Evolutionary conservation across 1,139 yeast genomes (phyloP), one percentile per base, ranked within the genome.

Genomic region (Magnusiomyces clavatus): DNA sequence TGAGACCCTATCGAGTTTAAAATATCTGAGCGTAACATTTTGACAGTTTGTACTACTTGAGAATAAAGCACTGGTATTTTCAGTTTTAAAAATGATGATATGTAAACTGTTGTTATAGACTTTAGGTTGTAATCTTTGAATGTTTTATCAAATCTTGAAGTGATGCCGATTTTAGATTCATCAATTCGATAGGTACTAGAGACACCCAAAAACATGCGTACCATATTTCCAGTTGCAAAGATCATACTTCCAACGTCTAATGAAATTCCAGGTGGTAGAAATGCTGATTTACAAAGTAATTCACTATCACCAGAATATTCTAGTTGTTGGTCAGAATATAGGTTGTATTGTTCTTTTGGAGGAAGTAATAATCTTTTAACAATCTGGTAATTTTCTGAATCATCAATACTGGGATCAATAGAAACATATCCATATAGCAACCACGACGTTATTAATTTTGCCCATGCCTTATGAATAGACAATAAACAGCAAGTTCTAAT

Each of bases 381-480:
- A 47, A 60, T 54, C 60, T 37, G 24, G 58, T 57, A 47, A 60
- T 60, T 38, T 56, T 55, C 29, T n/a, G 41, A 53, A 41, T 45
- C 16, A 41, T 43, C 48, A 50, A 56, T n/a, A 31, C 51, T 41
- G 58, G 54, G 17, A 57, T 48, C 40, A 37, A 45, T 19, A 10
- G 41, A 34, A 6, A 46, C 47, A 31, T 59, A 55, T 6, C 67
- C 67, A 48, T 63, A 63, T n/a, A 61, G 48, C 8, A 60, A 53
- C 67, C 66, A 63, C 14, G 61, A 54, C 39, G 59, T 46, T 13
- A 61, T 52, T 47, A 58, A 59, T 13, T 53, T 57, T 34, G 61
- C 51, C 66, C 66, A 63, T 13, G 57, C 56, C 17, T 52, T 51
- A 36, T 60, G 60, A 12, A 60, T 62, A 5, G 58, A 58, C n/a